Evolutionary conservation across 2,329 filamentous ascomycete genomes (phyloP), one percentile per base, ranked within the genome.

Genomic region (Diaporthe eres): DNA sequence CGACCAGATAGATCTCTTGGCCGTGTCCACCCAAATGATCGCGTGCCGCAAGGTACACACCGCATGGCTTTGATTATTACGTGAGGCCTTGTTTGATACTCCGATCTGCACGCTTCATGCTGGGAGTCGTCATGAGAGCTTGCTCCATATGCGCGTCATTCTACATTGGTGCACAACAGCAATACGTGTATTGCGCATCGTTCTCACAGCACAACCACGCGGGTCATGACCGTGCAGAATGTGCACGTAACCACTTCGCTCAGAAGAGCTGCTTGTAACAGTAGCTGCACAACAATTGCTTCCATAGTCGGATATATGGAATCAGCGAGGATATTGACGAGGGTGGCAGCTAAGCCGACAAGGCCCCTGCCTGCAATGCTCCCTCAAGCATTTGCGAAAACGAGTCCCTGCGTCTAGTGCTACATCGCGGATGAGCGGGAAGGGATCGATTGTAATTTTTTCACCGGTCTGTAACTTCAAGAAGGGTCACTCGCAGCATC

Each of bases 11-110:
- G 6, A 39, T 68, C 44, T 68, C 63, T 51, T 68, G 63, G 63
- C 63, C 63, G 22, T 67, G 58, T 61, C 58, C 58, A 61, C 58
- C 17, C 58, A 19, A 17, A n/a, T 61, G 63, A 44, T 67, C 42
- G 28, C 63, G 63, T 67, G 63, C 63, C 44, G 44, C 25, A 51
- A 67, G 25, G 9, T 47, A 51, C 61, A 34, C 42, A 67, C 61
- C 44, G 28, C 44, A 37, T 67, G 25, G 28, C 44, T 28, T 2
- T 34, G 25, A 51, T 51, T 51, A 4, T 37, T 67, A 49, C 61
- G 39, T 47, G 61, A n/a, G 28, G 17, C 10, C 1, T 25, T 4
- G 10, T 34, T 34, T n/a, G 25, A 49, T 49, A 67, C 61, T 15
- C 17, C 9, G 42, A 65, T 65, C 61, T 49, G 61, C 60, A 31